Base-by-base conservation (phyloP, 2,329 filamentous ascomycete genomes). In the Arthrobotrys conoides region DNA sequence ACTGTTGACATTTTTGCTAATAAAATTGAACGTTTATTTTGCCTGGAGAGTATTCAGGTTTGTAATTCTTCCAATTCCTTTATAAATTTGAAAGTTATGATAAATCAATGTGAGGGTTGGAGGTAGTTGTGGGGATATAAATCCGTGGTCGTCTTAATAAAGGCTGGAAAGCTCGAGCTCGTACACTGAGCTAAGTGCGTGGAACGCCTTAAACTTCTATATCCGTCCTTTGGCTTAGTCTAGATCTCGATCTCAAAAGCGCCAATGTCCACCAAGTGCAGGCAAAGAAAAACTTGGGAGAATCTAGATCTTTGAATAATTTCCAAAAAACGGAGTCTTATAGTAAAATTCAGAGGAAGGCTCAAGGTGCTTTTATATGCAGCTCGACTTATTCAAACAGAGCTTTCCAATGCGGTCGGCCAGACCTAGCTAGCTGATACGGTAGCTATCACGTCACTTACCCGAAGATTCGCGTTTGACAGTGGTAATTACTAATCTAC, bases 401-500 rank as follows among this genome's bases (percentile, higher is more conserved):
- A 36, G 27, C 33, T 36, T 36, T 36, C 38, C 2, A 41, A 41
- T 41, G 10, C 38, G 38, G 14, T 14, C 38, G 12, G 8, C 36
- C 6, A 6, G 36, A 8, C 4, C 36, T 9, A 5, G 36, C 36
- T 38, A 38, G 36, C 36, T 38, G 36, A 14, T 5, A 10, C 33
- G 27, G 27, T 14, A 41, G 38, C 53, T 41, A 59, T 36, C 53
- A 59, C 53, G 53, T 59, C 53, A 59, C 30, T 22, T 16, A 22
- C 22, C 30, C 20, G 53, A 18, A 16, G 30, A 38, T 14, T 59
- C 33, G 53, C 53, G 33, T 59, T 59, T 41, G 53, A 59, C 53
- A 30, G n/a, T 59, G 10, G 38, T 16, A 59, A 59, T 59, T 59
- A 59, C 30, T 59, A 59, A 59, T 59, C 53, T n/a, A 33, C 33